Evolutionary conservation across 169 alveolate genomes (phyloP), one percentile per base, ranked within the genome.

Genomic region (Cryptosporidium andersoni): DNA sequence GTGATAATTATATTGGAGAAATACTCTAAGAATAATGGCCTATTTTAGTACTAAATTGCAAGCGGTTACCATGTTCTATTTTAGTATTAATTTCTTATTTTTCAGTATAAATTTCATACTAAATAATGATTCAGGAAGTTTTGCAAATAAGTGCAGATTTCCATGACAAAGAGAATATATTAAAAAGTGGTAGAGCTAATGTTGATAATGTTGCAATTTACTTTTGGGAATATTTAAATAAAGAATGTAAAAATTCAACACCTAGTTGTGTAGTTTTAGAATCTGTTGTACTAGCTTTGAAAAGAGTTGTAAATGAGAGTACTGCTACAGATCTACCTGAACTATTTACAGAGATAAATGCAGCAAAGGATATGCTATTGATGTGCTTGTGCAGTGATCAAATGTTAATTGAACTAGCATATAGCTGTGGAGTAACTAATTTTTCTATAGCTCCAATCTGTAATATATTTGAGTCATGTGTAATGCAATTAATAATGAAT

Each of bases 291-390:
- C 66, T 37, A 58, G 55, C 85, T 3, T 48, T 74, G 5, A 14
- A 55, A 16, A 74, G 39, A 74, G 85, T 74, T 43, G 68, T 60
- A 58, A 43, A 47, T 53, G 85, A 74, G 51, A 74, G 85, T 43
- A 51, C 9, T 74, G 58, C 85, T 12, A 58, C n/a, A n/a, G 45
- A n/a, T 58, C 4, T 16, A 4, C 62, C 85, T 12, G 85, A 74
- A 48, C 56, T 74, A 7, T 47, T 74, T 25, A 58, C 58, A 37
- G 85, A 74, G 60, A 43, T 74, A 2, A 47, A 62, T 1, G 67
- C 85, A 8, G 85, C 85, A 4, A 40, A 16, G 36, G 85, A 74
- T 5, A 56, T 58, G 9, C 51, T 74, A 42, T 58, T 74, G 85
- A 53, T 74, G 60, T 58, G 48, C 4, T 55, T 74, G 51, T 25